Percentiles rank a stretch among this genome's conserved stretches.
phyloP scores from a whole-genome alignment of 1,284 basidiomycete genomes.

The Coriolopsis trogii region DNA sequence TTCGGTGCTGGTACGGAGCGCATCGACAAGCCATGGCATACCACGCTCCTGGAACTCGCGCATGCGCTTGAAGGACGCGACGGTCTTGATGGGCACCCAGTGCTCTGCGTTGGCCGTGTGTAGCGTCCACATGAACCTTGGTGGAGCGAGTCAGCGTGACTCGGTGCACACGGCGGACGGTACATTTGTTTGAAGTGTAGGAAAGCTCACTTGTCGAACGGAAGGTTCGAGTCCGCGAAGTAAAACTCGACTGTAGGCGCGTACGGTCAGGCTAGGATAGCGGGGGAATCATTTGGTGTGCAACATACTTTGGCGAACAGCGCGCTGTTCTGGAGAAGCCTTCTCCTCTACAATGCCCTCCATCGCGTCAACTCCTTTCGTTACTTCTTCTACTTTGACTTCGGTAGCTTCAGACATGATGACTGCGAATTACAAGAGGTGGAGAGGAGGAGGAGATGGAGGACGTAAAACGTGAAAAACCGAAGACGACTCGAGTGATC shows the following conservation, averaged over 20 bases:
- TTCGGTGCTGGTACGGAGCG: conserved; percentile 64
- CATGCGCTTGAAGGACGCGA: conserved; percentile 98
- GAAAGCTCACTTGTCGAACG: conserved; percentile 81
- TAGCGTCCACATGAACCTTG: conserved; percentile 93
- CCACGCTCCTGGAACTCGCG: conserved; percentile 68
- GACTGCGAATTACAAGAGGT: not conserved
- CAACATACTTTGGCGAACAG: conserved; percentile 50
- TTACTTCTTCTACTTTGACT: conserved; percentile 9
- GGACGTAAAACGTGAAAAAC: not conserved
- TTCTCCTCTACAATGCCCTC: conserved; percentile 18
- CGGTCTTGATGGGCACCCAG: conserved; percentile 89
- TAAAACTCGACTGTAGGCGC: conserved; percentile 89
- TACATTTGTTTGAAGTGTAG: too few species aligned
- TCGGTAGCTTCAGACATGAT: conserved; percentile 9
- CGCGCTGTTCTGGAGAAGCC: conserved; percentile 43
- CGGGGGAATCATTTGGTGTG: too few species aligned
- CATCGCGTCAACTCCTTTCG: too few species aligned
- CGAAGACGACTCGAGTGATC: conserved; percentile 1
- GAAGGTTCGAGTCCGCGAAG: conserved; percentile 95
- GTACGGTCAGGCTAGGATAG: too few species aligned
- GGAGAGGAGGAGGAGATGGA: not conserved
- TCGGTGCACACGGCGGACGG: too few species aligned
- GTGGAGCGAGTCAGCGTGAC: not conserved
- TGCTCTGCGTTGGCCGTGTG: conserved; percentile 80
- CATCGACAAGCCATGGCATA: conserved; percentile 65